phyloP scores from a whole-genome alignment of 2,329 filamentous ascomycete genomes.

The Graphilbum ipis-grandicollis region DNA sequence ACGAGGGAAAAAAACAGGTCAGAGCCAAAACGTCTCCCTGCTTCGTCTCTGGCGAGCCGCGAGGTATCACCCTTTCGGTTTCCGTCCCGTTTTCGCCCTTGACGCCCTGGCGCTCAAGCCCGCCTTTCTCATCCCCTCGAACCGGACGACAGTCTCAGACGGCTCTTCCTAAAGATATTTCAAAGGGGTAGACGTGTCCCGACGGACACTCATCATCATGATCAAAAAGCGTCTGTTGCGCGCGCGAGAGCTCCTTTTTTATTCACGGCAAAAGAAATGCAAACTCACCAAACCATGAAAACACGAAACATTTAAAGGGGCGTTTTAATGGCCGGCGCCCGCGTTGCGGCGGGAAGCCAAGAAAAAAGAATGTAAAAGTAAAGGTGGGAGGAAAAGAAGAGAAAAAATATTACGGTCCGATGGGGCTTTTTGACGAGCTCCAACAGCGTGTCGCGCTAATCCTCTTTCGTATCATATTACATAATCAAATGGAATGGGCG shows the following conservation, averaged over 20 bases:
- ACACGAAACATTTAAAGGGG: background rate
- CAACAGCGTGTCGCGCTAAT: too few relatives aligned
- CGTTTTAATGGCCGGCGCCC: too few relatives aligned
- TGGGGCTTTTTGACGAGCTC: too few relatives aligned
- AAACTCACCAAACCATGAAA: background rate
- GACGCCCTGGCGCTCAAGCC: background rate
- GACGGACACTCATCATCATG: slow-evolving; percentile 21
- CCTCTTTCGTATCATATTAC: too few relatives aligned
- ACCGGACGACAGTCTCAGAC: slow-evolving; percentile 18
- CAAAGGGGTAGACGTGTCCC: slow-evolving; percentile 15
- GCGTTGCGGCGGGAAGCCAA: too few relatives aligned
- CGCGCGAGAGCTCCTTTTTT: too few relatives aligned
- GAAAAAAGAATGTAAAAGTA: too few relatives aligned
- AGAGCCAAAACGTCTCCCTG: background rate
- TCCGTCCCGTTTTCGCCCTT: background rate
- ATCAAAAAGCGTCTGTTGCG: too few relatives aligned
- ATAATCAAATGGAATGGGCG: too few relatives aligned
- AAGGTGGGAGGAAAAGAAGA: too few relatives aligned
- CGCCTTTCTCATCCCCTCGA: background rate
- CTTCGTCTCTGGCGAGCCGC: background rate
- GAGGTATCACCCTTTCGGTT: background rate
- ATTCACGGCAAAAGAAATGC: background rate
- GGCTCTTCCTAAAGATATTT: slow-evolving; percentile 21
- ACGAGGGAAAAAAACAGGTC: too few relatives aligned
- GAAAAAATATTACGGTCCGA: too few relatives aligned